Conservation (phyloP, 192 early-diverging fungal species). For the Coemansia sp. region DNA sequence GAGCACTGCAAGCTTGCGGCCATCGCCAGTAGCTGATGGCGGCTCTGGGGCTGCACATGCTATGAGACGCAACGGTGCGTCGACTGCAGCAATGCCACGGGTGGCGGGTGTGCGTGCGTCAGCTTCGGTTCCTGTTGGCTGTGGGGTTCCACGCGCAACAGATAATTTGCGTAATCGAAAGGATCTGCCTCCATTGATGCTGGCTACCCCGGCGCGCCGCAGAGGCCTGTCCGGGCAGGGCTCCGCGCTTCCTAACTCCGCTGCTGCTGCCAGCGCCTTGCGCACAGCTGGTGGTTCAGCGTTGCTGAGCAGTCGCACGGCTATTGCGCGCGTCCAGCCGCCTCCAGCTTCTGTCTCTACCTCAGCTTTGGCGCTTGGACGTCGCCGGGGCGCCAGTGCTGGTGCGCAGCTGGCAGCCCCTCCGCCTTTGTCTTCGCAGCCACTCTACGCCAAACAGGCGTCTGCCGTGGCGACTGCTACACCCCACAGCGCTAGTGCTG, state of each 20-base stretch:
- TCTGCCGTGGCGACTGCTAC: background rate
- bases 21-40: background rate
- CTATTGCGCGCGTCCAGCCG: no score
- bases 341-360: no score
- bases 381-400: background rate
- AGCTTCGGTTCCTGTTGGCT: background rate
- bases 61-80: background rate
- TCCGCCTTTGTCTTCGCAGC: background rate
- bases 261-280: no score
- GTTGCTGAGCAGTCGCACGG: no score
- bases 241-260: no score
- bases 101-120: background rate
- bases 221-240: background rate
- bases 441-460: background rate
- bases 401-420: background rate
- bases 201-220: slow-evolving; percentile 7
- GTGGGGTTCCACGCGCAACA: no score
- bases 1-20: slow-evolving; percentile 1
- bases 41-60: background rate
- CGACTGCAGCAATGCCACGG: background rate
- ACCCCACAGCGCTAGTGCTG: background rate
- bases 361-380: background rate
- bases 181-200: slow-evolving; percentile 15
- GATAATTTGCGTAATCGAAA: slow-evolving; percentile 12
- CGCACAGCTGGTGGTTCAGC: no score